Conservation (phyloP, 2,329 filamentous ascomycete genomes). For the Leptographium wingfieldii region DNA sequence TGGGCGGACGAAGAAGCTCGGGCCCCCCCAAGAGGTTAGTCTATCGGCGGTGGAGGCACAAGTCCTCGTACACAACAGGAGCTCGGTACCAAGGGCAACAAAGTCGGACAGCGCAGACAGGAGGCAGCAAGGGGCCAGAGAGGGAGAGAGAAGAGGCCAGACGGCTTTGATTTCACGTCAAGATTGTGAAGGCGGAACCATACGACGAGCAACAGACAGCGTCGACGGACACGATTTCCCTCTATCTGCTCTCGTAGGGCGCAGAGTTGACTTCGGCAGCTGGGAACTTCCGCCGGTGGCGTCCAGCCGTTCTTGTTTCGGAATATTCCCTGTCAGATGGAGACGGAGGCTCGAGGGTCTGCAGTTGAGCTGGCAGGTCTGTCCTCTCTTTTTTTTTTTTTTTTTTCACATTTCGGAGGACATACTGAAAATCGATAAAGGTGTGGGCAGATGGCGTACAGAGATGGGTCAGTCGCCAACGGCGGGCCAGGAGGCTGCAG, state of each 20-base stretch:
- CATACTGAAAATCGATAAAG: not conserved
- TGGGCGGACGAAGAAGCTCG: not conserved
- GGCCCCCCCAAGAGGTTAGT: not conserved
- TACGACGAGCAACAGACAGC: not conserved
- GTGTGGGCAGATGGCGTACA: not conserved
- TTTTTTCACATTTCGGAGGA: not conserved
- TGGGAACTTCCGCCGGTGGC: slow-evolving; percentile 1
- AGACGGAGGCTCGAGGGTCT: not conserved
- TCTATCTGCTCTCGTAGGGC: not conserved
- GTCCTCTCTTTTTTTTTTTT: not conserved
- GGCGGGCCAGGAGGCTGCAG: not conserved
- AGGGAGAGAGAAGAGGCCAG: not conserved
- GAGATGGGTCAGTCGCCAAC: not conserved
- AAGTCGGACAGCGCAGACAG: not conserved
- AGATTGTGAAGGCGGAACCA: not conserved
- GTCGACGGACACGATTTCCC: not conserved
- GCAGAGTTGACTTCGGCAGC: not conserved
- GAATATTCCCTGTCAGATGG: not conserved
- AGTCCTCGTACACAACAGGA: not conserved
- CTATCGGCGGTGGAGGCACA: not conserved
- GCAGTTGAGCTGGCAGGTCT: not conserved
- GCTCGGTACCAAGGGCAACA: not conserved
- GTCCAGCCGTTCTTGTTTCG: not conserved
- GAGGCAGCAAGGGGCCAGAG: not conserved
- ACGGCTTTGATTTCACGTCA: not conserved